phyloP scores from a whole-genome alignment of 2,329 filamentous ascomycete species.

The Xylaria multiplex region DNA sequence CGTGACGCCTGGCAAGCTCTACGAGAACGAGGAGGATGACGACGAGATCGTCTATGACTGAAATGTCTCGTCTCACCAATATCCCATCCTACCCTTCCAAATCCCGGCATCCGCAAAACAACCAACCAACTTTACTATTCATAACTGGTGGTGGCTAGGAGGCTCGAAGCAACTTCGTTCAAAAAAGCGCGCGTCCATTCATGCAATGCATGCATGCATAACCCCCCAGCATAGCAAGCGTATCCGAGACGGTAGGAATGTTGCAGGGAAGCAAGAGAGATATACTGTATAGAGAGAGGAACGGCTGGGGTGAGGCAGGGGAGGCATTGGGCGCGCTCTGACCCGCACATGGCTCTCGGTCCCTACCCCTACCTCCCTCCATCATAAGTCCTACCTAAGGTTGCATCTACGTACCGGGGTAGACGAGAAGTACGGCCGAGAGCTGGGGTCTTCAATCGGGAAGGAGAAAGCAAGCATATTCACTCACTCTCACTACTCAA shows the following conservation, averaged over 20 bases:
- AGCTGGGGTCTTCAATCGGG: constrained; percentile 7
- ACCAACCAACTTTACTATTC: constrained; percentile 2
- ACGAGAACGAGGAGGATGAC: constrained; percentile 51
- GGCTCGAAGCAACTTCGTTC: constrained; percentile 8
- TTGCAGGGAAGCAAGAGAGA: not conserved
- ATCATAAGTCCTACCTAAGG: not conserved
- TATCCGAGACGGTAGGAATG: constrained; percentile 4
- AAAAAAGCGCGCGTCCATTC: constrained; percentile 3
- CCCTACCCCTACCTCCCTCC: not conserved
- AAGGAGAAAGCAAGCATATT: constrained; percentile 8
- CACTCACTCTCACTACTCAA: too few relatives aligned
- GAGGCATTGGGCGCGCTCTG: not conserved
- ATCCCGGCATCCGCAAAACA: not conserved
- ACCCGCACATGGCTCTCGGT: not conserved
- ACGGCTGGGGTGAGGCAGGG: not conserved
- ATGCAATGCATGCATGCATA: constrained; percentile 2
- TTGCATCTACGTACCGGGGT: constrained; percentile 7
- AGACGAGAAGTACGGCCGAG: constrained; percentile 12
- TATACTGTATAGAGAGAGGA: not conserved
- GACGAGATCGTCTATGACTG: constrained; percentile 49
- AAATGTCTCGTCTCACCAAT: constrained; percentile 14
- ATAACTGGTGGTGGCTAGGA: not conserved
- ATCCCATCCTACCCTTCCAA: not conserved
- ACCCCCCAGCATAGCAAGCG: constrained; percentile 10
- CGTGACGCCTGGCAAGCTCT: constrained; percentile 48